A percentile compares a stretch with the other conserved stretches of the same genome.
Conservation (phyloP, 768 basidiomycete species). For the Phlegmacium glaucopus region DNA sequence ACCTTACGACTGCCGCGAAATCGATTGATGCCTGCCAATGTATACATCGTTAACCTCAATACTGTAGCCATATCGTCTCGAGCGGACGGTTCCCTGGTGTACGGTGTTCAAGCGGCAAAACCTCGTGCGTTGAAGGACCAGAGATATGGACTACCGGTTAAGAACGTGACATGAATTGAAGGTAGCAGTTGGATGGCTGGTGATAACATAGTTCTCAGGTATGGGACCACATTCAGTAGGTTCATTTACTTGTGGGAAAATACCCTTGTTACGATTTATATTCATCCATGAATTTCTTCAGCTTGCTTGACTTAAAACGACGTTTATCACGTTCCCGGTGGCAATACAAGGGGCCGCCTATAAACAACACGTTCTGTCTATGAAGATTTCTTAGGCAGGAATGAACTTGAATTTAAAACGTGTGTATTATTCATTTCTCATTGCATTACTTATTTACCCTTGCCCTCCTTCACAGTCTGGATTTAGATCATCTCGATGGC, state of each 20-base stretch:
- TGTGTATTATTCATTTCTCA: conserved; percentile 36
- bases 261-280: too few species aligned
- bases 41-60: conserved; percentile 42
- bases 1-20: conserved; percentile 56
- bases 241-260: too few species aligned
- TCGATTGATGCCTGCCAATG: conserved; percentile 43
- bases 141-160: conserved; percentile 86
- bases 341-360: conserved; percentile 90
- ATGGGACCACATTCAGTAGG: conserved; percentile 87
- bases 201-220: conserved; percentile 88
- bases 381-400: conserved; percentile 90
- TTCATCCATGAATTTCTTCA: conserved; percentile 23
- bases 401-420: conserved; percentile 83
- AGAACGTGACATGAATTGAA: conserved; percentile 85
- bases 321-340: conserved; percentile 84
- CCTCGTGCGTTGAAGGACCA: conserved; percentile 93
- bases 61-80: conserved; percentile 86
- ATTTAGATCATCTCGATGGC: conserved; percentile 93
- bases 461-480: conserved; percentile 52
- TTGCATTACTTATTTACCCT: conserved; percentile 1
- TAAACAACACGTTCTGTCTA: conserved; percentile 73
- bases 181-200: conserved; percentile 82
- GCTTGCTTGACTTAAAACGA: conserved; percentile 90
- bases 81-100: conserved; percentile 83
- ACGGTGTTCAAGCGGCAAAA: conserved; percentile 83